Conservation (phyloP, 78 protist species). For the Paratrimastix pyriformis region DNA sequence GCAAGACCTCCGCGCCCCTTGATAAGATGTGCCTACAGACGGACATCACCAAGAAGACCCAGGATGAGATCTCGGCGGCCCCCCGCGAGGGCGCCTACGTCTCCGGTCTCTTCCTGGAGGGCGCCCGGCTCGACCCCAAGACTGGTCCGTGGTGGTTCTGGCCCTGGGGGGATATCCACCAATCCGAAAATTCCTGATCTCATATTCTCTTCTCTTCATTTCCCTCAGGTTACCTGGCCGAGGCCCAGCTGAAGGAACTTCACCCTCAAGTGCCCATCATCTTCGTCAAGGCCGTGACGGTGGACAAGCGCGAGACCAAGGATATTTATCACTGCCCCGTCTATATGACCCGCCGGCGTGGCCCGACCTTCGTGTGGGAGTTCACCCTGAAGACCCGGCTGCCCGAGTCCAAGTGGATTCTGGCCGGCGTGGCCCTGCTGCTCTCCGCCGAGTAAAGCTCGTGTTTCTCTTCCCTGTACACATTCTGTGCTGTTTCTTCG, state of each 20-base stretch:
- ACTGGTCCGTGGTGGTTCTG: too few species aligned
- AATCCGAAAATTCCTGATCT: too few species aligned
- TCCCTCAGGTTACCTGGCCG: slow-evolving; percentile 45
- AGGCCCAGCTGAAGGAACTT: slow-evolving; percentile 46
- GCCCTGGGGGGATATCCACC: too few species aligned
- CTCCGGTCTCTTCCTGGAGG: slow-evolving; percentile 58
- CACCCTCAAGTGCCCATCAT: slow-evolving; percentile 53
- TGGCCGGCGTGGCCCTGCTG: slow-evolving; percentile 60
- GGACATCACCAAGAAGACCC: slow-evolving; percentile 52
- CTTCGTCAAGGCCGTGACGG: slow-evolving; percentile 29
- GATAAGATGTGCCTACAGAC: slow-evolving; percentile 45
- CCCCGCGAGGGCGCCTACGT: slow-evolving; percentile 67
- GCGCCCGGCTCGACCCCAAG: slow-evolving; percentile 60
- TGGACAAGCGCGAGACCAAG: slow-evolving; percentile 38
- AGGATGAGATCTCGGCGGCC: slow-evolving; percentile 12
- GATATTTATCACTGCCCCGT: slow-evolving; percentile 62
- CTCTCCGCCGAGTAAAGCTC: slow-evolving; percentile 21
- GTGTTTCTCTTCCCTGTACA: background rate
- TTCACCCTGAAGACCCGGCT: slow-evolving; percentile 39
- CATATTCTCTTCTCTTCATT: too few species aligned
- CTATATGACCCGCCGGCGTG: slow-evolving; percentile 48
- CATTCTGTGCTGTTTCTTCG: too few species aligned
- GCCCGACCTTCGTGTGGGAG: slow-evolving; percentile 49
- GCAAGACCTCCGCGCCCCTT: slow-evolving; percentile 52
- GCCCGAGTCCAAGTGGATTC: slow-evolving; percentile 54